phyloP scores from a whole-genome alignment of 495 filamentous ascomycete species.

The Penicillium odoratum region DNA sequence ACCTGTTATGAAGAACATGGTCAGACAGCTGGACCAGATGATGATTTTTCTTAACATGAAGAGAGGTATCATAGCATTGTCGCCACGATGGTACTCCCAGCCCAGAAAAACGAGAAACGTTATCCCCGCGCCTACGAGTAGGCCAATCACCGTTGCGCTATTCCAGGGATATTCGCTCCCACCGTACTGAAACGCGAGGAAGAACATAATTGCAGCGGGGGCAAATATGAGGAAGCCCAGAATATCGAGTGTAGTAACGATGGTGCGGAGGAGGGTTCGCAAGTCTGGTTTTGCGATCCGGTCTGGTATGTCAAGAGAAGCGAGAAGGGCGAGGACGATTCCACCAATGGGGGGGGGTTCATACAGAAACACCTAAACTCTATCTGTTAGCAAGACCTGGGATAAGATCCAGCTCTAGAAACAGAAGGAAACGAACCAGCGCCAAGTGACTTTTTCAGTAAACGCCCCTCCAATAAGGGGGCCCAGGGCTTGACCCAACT shows the following conservation, averaged over 20 bases:
- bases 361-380: constrained; percentile 50
- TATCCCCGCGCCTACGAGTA: background rate
- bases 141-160: background rate
- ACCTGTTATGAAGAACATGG: background rate
- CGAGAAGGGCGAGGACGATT: constrained; percentile 37
- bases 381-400: background rate
- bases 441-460: constrained; percentile 47
- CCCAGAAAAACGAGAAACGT: background rate
- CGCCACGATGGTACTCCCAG: background rate
- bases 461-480: constrained; percentile 57
- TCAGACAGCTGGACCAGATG: background rate
- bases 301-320: constrained; percentile 28
- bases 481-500: constrained; percentile 34
- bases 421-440: constrained; percentile 45
- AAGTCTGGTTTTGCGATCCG: no score
- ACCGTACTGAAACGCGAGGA: background rate
- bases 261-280: no score
- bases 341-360: constrained; percentile 56
- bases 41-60: background rate
- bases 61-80: background rate
- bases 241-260: background rate
- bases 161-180: background rate
- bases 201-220: background rate
- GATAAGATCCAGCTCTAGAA: no score
- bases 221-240: background rate